Conservation (phyloP, 352 stramenopile species). For the Phytopythium vexans region DNA sequence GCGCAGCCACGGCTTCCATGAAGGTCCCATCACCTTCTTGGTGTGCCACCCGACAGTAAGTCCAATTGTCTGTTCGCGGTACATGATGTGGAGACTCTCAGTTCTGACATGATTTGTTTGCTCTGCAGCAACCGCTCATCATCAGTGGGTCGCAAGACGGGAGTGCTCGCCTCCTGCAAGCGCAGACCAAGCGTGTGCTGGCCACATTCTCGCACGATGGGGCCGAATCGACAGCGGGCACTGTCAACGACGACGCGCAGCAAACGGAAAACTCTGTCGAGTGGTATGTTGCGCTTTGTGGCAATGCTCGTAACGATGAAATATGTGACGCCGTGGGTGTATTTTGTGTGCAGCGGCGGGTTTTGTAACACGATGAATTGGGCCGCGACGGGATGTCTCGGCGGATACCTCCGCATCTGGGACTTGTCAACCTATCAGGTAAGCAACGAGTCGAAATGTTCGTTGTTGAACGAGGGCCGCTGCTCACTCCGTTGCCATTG, state of each 20-base stretch:
- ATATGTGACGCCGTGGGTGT: neutral
- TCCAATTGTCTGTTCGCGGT: conserved; percentile 3
- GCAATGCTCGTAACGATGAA: neutral
- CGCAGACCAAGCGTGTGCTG: conserved; percentile 93
- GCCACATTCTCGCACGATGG: conserved; percentile 79
- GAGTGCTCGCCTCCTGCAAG: conserved; percentile 90
- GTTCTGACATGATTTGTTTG: neutral
- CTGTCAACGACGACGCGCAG: conserved; percentile 40
- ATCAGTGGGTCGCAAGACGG: conserved; percentile 94
- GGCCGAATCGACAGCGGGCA: conserved; percentile 44
- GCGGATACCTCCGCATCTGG: conserved; percentile 96
- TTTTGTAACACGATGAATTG: conserved; percentile 95
- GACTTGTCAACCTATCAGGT: conserved; percentile 89
- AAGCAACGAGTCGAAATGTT: conserved; percentile 3
- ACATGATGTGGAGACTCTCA: conserved; percentile 1
- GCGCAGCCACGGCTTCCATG: conserved; percentile 75
- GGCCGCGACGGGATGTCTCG: conserved; percentile 93
- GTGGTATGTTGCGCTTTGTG: conserved; percentile 41
- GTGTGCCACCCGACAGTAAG: conserved; percentile 80
- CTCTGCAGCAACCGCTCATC: conserved; percentile 84
- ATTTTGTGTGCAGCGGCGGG: conserved; percentile 61
- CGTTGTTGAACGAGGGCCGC: neutral
- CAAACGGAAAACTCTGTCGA: conserved; percentile 84
- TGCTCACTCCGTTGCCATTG: conserved; percentile 10
- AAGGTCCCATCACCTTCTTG: conserved; percentile 91